Evolutionary conservation across 345 rosid genomes (phyloP).

Genomic region (Brassica nigra): DNA sequence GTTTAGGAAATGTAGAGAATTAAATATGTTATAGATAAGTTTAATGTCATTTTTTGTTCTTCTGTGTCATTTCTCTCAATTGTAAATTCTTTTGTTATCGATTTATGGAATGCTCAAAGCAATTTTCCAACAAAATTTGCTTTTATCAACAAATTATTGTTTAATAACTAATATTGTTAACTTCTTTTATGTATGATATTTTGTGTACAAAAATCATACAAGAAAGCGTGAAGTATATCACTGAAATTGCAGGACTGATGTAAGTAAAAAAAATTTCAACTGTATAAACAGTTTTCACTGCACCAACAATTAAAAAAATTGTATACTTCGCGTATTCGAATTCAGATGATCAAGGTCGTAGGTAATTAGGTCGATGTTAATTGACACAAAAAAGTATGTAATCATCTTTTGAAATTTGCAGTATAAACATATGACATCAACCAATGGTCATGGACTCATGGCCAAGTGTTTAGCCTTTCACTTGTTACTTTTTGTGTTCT

Average conservation of each 20-base stretch:
- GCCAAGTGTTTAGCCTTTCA: not conserved
- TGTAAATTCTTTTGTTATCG: conserved; percentile 18
- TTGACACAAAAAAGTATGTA: not conserved
- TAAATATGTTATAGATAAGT: not conserved
- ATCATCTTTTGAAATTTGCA: not conserved
- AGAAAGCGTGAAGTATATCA: not conserved
- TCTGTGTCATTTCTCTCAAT: not conserved
- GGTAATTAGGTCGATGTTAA: not conserved
- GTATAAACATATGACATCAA: not conserved
- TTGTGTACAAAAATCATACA: not conserved
- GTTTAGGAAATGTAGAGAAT: conserved; percentile 18
- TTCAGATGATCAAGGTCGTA: not conserved
- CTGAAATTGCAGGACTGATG: not conserved
- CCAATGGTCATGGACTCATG: conserved; percentile 7
- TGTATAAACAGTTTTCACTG: not conserved
- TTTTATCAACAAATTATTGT: not conserved
- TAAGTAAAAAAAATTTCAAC: not conserved
- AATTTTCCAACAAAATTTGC: conserved; percentile 2
- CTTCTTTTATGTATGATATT: not conserved
- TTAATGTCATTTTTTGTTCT: not conserved
- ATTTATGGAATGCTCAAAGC: not conserved
- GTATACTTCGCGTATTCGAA: not conserved
- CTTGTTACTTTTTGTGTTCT: not conserved
- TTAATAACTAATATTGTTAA: not conserved
- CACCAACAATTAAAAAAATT: not conserved